These are phyloP conservation scores for Sequoia sempervirens DNA, from an alignment of 75 land plant species.

Conservation along the genomic window DNA sequence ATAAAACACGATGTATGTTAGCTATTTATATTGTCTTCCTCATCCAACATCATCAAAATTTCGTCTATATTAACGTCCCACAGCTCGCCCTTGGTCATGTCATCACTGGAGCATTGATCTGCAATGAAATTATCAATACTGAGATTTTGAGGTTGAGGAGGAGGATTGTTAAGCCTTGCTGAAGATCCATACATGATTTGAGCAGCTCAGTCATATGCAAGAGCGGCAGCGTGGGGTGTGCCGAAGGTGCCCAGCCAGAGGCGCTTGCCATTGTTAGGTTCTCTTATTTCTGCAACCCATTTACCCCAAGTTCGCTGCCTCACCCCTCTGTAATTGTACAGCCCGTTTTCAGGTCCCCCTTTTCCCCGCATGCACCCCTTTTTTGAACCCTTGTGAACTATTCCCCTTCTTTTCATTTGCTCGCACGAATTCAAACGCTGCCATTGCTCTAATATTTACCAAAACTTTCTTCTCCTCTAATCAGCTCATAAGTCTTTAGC, in stretches of 20 bases:
- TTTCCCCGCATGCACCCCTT: constrained; percentile 71
- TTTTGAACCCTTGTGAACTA: constrained; percentile 48
- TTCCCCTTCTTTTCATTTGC: not conserved
- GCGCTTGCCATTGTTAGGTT: constrained; percentile 44
- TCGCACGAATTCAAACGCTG: no score
- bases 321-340: constrained; percentile 44
- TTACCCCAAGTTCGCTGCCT: constrained; percentile 60
- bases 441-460: no score
- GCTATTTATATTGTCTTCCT: not conserved
- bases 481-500: no score
- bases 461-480: no score
- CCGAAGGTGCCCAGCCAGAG: constrained; percentile 51
- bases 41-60: not conserved
- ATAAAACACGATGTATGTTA: no score
- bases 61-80: not conserved
- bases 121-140: not conserved
- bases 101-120: not conserved
- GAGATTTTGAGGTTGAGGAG: constrained; percentile 11
- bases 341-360: constrained; percentile 62
- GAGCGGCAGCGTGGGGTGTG: not conserved
- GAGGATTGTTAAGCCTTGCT: not conserved
- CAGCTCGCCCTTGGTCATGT: not conserved
- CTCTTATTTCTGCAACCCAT: constrained; percentile 56
- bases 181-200: not conserved
- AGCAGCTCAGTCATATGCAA: not conserved